Base-by-base conservation (phyloP, 1,139 yeast species). In the Magnusiomyces suaveolens region DNA sequence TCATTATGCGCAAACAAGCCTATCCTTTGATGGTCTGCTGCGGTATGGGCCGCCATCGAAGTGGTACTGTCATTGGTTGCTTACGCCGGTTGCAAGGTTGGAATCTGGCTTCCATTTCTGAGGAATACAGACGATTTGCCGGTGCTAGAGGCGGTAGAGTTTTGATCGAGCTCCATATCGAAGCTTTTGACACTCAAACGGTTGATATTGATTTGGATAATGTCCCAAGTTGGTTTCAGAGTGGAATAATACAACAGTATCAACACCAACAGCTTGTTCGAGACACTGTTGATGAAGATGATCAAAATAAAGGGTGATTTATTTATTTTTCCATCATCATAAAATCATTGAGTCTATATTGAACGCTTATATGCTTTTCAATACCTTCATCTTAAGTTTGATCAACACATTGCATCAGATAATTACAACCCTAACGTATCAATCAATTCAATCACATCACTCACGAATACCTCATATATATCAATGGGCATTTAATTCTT, bases 31-130 rank as follows among this genome's bases (percentile, higher is more conserved):
- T 92, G 52, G 92, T 89, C 6, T 90, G 97, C 69, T 92, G 97
- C 65, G 96, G 97, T 14, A 90, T 90, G 97, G 98, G 98, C 0
- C 75, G 97, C 61, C 97, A 92, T 68, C 77, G 97, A 58, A 89
- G 97, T 0, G 98, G 98, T 0, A 89, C 97, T 0, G 96, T 92
- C 1, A 81, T 92, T 55, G 98, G 98, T 0, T 92, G 97, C 69
- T 73, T 92, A 52, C 74, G 98, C 60, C 76, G 96, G 59, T 72
- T 92, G 32, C 96, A 90, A 73, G 92, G 95, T 23, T 92, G 98
- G 98, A 92, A 92, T 65, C 73, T 90, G 65, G 96, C 97, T 14
- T 78, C 95, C 69, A 94, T 90, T 1, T 82, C 90, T 57, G 98
- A 92, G 66, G 98, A 92, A 66, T 92, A 92, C 67, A 75, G 97